Conservation (phyloP, 352 stramenopile species). For the Phytophthora pinifolia region DNA sequence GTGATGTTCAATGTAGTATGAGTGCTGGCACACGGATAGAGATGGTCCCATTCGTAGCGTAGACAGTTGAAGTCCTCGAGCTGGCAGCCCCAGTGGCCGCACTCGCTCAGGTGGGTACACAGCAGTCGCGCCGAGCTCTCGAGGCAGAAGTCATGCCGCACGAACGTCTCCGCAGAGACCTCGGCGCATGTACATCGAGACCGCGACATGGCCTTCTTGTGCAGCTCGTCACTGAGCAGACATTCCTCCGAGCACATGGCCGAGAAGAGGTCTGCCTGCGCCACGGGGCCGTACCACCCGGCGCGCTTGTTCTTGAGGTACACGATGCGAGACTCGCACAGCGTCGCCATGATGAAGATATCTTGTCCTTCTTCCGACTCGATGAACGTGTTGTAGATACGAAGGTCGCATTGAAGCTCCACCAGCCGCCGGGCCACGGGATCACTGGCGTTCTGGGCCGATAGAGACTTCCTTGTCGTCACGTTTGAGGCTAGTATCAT, state of each 20-base stretch:
- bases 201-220: constrained; percentile 67
- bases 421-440: constrained; percentile 25
- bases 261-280: constrained; percentile 65
- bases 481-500: constrained; percentile 12
- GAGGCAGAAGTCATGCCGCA: constrained; percentile 74
- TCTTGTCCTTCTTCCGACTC: constrained; percentile 58
- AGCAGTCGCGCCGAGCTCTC: constrained; percentile 82
- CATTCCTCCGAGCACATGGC: constrained; percentile 89
- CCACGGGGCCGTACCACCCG: constrained; percentile 57
- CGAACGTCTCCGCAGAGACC: constrained; percentile 70
- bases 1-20: constrained; percentile 8
- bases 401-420: constrained; percentile 46
- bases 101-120: constrained; percentile 86
- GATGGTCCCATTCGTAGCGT: constrained; percentile 85
- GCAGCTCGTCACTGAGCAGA: constrained; percentile 73
- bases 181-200: constrained; percentile 84
- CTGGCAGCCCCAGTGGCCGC: constrained; percentile 84
- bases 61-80: constrained; percentile 92
- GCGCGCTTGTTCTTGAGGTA: constrained; percentile 63
- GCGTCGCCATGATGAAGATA: constrained; percentile 69
- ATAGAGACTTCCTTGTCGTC: constrained; percentile 3
- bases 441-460: constrained; percentile 8
- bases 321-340: constrained; percentile 78
- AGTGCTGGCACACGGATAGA: constrained; percentile 51
- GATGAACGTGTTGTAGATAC: constrained; percentile 55